A percentile compares a stretch with the other conserved stretches of the same genome.
These are phyloP conservation scores for Dendrobium huoshanense DNA, from an alignment of 106 monocot genomes.

Conservation along the genomic window DNA sequence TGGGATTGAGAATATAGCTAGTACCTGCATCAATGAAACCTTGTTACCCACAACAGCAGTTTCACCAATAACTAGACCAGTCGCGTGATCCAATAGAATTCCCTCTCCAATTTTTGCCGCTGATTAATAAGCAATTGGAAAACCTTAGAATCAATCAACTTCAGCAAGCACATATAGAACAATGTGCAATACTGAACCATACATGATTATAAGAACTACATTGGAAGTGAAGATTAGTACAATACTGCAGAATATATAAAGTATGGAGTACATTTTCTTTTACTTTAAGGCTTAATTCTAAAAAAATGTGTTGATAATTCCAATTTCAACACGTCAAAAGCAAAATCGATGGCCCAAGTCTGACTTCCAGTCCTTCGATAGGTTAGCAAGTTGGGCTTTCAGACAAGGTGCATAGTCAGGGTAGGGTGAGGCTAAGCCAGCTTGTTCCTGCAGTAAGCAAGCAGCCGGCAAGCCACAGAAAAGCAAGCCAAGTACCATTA, in stretches of 20 bases:
- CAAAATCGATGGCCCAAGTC: no score
- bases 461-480: not conserved
- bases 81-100: conserved; percentile 87
- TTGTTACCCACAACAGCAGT: conserved; percentile 78
- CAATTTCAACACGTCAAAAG: no score
- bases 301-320: no score
- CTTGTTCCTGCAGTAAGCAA: not conserved
- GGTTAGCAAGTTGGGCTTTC: no score
- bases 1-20: not conserved
- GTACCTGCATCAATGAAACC: conserved; percentile 89
- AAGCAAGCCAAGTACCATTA: not conserved
- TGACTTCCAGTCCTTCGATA: no score
- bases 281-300: no score
- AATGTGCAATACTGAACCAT: no score
- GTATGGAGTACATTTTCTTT: no score
- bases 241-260: no score
- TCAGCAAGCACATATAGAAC: not conserved
- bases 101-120: conserved; percentile 93
- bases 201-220: no score
- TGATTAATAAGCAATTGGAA: conserved; percentile 12
- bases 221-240: no score
- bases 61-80: conserved; percentile 89
- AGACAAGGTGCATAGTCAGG: not conserved
- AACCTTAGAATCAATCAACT: not conserved
- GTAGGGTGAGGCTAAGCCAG: not conserved